These are phyloP conservation scores for Cercophora scortea DNA, from an alignment of 495 filamentous ascomycete species.

Conservation along the genomic window DNA sequence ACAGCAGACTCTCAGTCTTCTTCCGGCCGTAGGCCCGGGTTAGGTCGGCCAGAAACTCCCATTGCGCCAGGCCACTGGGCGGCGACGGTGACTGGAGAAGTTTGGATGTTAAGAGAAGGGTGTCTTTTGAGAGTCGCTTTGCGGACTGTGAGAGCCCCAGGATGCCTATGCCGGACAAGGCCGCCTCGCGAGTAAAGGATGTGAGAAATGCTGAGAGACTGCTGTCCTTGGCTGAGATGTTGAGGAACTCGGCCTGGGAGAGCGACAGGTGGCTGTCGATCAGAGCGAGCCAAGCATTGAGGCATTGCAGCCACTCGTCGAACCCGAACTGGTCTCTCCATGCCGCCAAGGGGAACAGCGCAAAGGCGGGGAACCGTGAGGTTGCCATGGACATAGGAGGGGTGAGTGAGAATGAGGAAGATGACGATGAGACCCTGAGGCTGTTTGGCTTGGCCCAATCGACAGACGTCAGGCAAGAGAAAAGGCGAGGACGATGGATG, in stretches of 20 bases:
- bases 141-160: conserved; percentile 39
- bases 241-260: conserved; percentile 43
- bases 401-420: too few species aligned
- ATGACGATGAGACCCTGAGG: too few species aligned
- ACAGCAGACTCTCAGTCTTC: conserved; percentile 22
- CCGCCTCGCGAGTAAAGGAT: conserved; percentile 51
- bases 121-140: conserved; percentile 48
- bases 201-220: conserved; percentile 52
- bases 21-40: conserved; percentile 49
- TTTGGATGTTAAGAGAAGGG: conserved; percentile 52
- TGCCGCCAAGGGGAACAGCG: conserved; percentile 62
- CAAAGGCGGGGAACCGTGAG: conserved; percentile 54
- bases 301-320: conserved; percentile 68
- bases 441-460: too few species aligned
- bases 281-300: conserved; percentile 69
- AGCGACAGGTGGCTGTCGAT: conserved; percentile 54
- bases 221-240: conserved; percentile 42
- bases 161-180: conserved; percentile 29
- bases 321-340: conserved; percentile 58
- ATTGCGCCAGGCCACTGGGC: conserved; percentile 40
- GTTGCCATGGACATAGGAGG: conserved; percentile 8
- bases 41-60: conserved; percentile 52
- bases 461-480: too few species aligned
- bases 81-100: conserved; percentile 34
- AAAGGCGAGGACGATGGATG: not conserved